phyloP scores from a whole-genome alignment of 768 basidiomycete genomes.

The Holtermanniella nyarrowii region DNA sequence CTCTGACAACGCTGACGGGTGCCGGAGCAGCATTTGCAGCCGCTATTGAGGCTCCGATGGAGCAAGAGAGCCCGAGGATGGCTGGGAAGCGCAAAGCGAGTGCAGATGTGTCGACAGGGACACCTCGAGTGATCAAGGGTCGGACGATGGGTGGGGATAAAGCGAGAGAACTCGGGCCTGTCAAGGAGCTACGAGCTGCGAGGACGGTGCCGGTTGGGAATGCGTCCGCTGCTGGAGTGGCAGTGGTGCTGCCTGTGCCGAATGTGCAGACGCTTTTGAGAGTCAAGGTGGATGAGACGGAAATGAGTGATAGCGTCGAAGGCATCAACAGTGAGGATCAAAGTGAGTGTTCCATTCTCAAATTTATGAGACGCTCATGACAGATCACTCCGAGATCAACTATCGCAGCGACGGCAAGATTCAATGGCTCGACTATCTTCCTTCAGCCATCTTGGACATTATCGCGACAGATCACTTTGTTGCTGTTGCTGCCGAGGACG shows the following conservation, averaged over 20 bases:
- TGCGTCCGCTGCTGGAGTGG: conserved; percentile 4
- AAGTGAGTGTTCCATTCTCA: conserved; percentile 40
- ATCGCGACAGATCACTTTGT: conserved; percentile 58
- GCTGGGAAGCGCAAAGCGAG: conserved; percentile 66
- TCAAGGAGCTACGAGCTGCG: conserved; percentile 50
- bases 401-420: conserved; percentile 52
- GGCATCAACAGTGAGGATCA: conserved; percentile 62
- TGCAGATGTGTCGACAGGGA: conserved; percentile 21
- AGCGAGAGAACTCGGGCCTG: conserved; percentile 46
- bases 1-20: background rate
- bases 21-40: conserved; percentile 1
- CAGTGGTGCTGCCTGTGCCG: conserved; percentile 48
- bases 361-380: background rate
- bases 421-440: conserved; percentile 82
- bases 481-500: conserved; percentile 70
- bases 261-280: conserved; percentile 54
- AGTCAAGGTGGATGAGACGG: conserved; percentile 52
- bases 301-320: conserved; percentile 57
- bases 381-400: conserved; percentile 61
- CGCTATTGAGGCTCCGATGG: conserved; percentile 41
- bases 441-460: conserved; percentile 57
- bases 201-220: conserved; percentile 1
- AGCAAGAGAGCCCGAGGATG: conserved; percentile 44
- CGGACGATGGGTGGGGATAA: conserved; percentile 64
- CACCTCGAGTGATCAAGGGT: conserved; percentile 28